Percentiles rank a stretch among this genome's conserved stretches.
Conservation (phyloP, 805 yeast genomes). For the Pichia heedii region DNA sequence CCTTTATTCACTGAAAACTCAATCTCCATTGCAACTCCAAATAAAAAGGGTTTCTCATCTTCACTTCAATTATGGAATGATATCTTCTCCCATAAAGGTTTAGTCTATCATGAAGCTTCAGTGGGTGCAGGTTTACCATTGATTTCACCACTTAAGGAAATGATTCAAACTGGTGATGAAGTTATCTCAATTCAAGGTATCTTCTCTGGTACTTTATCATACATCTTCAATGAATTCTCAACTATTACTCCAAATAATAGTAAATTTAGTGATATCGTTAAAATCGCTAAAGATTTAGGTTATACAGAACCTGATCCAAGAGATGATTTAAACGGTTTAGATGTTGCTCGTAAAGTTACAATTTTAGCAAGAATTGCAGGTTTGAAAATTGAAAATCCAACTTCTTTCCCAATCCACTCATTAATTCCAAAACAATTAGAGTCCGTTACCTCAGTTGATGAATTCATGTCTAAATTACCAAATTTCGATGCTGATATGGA, state of each 20-base stretch:
- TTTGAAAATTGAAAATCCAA: constrained; percentile 71
- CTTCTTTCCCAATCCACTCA: constrained; percentile 90
- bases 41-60: constrained; percentile 92
- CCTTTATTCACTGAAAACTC: constrained; percentile 67
- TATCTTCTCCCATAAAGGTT: constrained; percentile 56
- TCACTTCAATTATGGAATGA: constrained; percentile 67
- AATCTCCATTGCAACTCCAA: constrained; percentile 94
- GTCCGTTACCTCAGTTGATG: constrained; percentile 59
- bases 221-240: constrained; percentile 89
- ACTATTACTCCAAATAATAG: constrained; percentile 50
- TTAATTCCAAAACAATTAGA: constrained; percentile 85
- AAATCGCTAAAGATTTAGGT: constrained; percentile 81
- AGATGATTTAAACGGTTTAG: constrained; percentile 96
- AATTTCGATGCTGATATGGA: constrained; percentile 75
- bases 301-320: constrained; percentile 99
- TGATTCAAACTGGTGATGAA: constrained; percentile 88
- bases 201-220: constrained; percentile 91
- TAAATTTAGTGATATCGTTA: constrained; percentile 84
- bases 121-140: constrained; percentile 99
- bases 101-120: constrained; percentile 96
- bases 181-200: constrained; percentile 90
- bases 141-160: constrained; percentile 78
- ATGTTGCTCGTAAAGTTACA: constrained; percentile 97
- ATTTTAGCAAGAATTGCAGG: constrained; percentile 93
- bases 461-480: constrained; percentile 75